Evolutionary conservation across 768 basidiomycete genomes (phyloP), one percentile per base, ranked within the genome.

Genomic region (Agrocybe pediades): DNA sequence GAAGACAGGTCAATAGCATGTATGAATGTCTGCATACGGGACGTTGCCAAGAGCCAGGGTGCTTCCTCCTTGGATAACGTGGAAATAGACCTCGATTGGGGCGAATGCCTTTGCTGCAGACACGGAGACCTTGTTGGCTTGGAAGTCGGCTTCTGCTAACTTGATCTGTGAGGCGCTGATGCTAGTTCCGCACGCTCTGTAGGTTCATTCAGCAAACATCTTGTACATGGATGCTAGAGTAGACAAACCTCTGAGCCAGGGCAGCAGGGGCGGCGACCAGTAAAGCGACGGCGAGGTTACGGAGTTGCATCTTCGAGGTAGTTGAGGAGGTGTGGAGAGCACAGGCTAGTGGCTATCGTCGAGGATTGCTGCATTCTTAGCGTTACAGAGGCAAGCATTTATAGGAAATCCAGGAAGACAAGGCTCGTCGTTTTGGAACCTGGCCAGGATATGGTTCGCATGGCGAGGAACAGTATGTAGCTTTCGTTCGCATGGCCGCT

Each of bases 71-170:
- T 63, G 61, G 43, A 79, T 55, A 46, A 73, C 72, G 55, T 76
- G 71, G 62, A 69, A 77, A 64, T 75, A 71, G 29, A 80, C 69
- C 48, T 73, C 40, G 21, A 46, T 62, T 33, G 62, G 46, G 17
- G 65, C 52, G 15, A 47, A 43, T 17, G 57, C 51, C 16, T 54
- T 57, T 45, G 60, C 50, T 13, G 53, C 54, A 9, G 46, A 46
- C 36, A 56, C 46, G 23, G 75, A 66, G 36, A 77, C 68, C 53
- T 70, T 68, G 67, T 80, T 71, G 17, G 66, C 68, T 11, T 62
- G 56, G 62, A 79, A 80, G 65, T 77, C 71, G 49, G 68, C 67
- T 65, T 81, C 77, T 27, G 68, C 65, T 1, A 61, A 62, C 40
- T 61, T 59, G 46, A 77, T 47, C 47, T 73, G 50, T 17, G 67